Base-by-base conservation (phyloP, 2,329 filamentous ascomycete species). In the Aspergillus tanneri region DNA sequence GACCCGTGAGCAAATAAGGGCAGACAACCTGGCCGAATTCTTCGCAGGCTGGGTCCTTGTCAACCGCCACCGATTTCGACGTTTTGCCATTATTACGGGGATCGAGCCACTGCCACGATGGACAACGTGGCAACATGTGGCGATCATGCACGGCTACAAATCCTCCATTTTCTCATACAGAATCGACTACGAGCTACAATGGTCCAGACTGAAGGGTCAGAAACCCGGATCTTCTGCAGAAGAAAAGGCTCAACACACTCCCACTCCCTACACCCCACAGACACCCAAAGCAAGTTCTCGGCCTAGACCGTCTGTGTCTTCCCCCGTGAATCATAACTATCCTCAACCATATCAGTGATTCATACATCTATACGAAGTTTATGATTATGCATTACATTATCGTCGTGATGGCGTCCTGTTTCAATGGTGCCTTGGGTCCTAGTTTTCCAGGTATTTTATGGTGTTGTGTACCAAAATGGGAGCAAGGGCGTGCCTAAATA, bases 1-100 rank as follows among this genome's bases (percentile, higher is more conserved):
- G n/a, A 61, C 52, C 2, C 61, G 65, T 34, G 51, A 56, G 9
- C 57, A 64, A 19, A 56, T 62, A 19, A 57, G 71, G 28, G 54
- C 66, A 7, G 69, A 73, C 36, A 65, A 67, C 44, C 56, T 73
- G 2, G 58, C 66, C 5, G 68, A 73, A 44, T 64, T 67, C 23
- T 72, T 72, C 37, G 65, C 69, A 1, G 69, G 67, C 7, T 72
- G 67, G 68, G 54, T 57, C 2, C 45, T 70, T 5, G 45, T 66
- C 10, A 60, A 72, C 40, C 54, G 55, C 3, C 49, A 67, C 12
- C 58, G 58, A 6, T 67, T 67, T 40, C 61, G 68, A 6, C 61
- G 59, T 7, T 70, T 70, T 21, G 21, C 23, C 22, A 23, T 38
- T 18, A 36, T 70, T 11, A 64, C 64, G 4, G 32, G 53, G 7